phyloP scores from a whole-genome alignment of 257 asterid species.

The Ilex aquifolium region DNA sequence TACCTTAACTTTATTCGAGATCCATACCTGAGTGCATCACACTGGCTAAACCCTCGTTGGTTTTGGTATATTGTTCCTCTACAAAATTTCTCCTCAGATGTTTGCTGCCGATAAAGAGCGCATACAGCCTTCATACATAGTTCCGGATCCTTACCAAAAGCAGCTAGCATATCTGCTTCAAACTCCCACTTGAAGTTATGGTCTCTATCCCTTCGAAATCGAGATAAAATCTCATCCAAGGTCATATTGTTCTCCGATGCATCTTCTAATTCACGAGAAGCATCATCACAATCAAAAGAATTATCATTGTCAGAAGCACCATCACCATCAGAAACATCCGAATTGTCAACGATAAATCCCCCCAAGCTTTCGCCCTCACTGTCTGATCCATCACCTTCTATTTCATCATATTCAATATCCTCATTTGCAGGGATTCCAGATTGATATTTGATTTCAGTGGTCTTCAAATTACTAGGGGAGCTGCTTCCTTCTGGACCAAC shows the following conservation, averaged over 20 bases:
- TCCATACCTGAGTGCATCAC: constrained; percentile 42
- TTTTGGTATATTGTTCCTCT: constrained; percentile 39
- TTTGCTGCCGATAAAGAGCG: constrained; percentile 62
- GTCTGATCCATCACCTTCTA: constrained; percentile 30
- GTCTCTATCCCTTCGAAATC: constrained; percentile 43
- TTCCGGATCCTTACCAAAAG: constrained; percentile 42
- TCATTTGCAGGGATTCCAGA: constrained; percentile 5
- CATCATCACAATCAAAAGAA: constrained; percentile 15
- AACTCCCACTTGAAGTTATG: constrained; percentile 43
- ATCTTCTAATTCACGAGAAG: constrained; percentile 21
- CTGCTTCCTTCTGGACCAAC: constrained; percentile 4
- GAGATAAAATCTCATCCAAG: constrained; percentile 40
- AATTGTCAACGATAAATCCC: constrained; percentile 38
- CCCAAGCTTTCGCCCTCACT: constrained; percentile 50
- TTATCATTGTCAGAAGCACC: constrained; percentile 16
- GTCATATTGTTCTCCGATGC: constrained; percentile 25
- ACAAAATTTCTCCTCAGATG: constrained; percentile 35
- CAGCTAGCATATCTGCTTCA: constrained; percentile 70
- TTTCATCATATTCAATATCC: constrained; percentile 23
- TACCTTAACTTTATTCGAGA: too few species aligned
- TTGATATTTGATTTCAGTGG: constrained; percentile 4
- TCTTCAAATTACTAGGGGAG: constrained; percentile 8
- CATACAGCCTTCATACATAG: constrained; percentile 73
- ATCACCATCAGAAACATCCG: constrained; percentile 30
- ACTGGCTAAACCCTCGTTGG: constrained; percentile 54